Evolutionary conservation across 148 eudicot genomes (phyloP).

Genomic region (Fagopyrum esculentum): DNA sequence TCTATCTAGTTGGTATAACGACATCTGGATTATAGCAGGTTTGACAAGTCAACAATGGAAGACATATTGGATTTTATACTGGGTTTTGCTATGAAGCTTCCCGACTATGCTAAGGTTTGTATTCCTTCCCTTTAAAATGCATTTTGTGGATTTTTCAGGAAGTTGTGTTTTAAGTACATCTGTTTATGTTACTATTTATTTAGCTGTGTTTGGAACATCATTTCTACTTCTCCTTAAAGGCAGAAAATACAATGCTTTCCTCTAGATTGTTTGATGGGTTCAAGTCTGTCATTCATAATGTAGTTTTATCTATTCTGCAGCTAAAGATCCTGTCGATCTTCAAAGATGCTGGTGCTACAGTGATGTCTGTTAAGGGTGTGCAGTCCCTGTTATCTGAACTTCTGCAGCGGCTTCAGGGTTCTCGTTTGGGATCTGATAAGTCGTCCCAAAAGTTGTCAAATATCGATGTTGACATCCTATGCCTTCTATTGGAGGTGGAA

Average conservation of each 20-base stretch:
- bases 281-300: background rate
- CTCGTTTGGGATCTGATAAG: slow-evolving; percentile 31
- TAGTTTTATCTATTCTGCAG: slow-evolving; percentile 30
- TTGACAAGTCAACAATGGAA: slow-evolving; percentile 47
- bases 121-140: background rate
- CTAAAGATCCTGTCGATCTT: slow-evolving; percentile 57
- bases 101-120: slow-evolving; percentile 63
- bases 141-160: background rate
- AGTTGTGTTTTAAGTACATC: background rate
- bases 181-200: background rate
- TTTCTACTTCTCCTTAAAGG: background rate
- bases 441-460: slow-evolving; percentile 33
- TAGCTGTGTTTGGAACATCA: background rate
- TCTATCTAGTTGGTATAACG: background rate
- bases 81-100: slow-evolving; percentile 45
- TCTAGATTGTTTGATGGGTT: background rate
- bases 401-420: slow-evolving; percentile 38
- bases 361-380: slow-evolving; percentile 47
- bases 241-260: background rate
- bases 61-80: slow-evolving; percentile 48
- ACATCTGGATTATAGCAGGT: slow-evolving; percentile 27
- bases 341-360: slow-evolving; percentile 58
- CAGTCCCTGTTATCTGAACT: slow-evolving; percentile 44
- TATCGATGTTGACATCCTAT: slow-evolving; percentile 57
- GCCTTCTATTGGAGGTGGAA: slow-evolving; percentile 73